Evolutionary conservation across 2,329 filamentous ascomycete species (phyloP), one percentile per base, ranked within the genome.

Genomic region (Venturia nashicola): DNA sequence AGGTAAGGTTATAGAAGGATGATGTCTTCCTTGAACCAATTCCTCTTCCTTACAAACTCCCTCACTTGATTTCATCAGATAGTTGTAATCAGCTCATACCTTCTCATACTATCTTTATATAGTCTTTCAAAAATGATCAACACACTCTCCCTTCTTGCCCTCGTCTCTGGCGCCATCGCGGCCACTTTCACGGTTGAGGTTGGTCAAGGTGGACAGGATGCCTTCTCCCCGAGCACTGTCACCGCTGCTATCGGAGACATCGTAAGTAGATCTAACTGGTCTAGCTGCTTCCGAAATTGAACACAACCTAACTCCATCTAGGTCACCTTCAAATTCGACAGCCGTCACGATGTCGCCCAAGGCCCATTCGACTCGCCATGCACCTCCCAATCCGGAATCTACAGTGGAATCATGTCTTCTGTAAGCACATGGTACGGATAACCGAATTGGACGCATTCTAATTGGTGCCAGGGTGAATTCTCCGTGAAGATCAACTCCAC

Each of bases 401-500:
- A 57, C 42, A 59, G 44, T 39, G 64, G 64, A 20, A 34, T 59
- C n/a, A 36, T 64, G 39, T 34, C 34, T 46, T 63, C 61, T n/a
- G 51, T 55, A 11, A 40, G 61, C 18, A 55, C 34, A 9, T 7
- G 23, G 3, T 64, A 7, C 44, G 16, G 16, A 1, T 9, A n/a
- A 9, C 18, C 12, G 34, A 34, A 32, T 7, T n/a, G 23, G 32
- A 9, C 43, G 11, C 34, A 5, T 32, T 36, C 60, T 36, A 36
- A 57, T 34, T 27, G 4, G 34, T 32, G 9, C 23, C 51, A 64
- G 48, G 61, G 64, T 39, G 44, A 36, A 39, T 65, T 65, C 64
- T 51, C 55, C 62, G 20, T 65, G 2, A 60, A 46, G 48, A 34
- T 65, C 63, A 65, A 65, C 54, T 34, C 23, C 64, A 65, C 64